Conservation (phyloP, 1,284 basidiomycete species). For the Cutaneotrichosporon dermatis region DNA sequence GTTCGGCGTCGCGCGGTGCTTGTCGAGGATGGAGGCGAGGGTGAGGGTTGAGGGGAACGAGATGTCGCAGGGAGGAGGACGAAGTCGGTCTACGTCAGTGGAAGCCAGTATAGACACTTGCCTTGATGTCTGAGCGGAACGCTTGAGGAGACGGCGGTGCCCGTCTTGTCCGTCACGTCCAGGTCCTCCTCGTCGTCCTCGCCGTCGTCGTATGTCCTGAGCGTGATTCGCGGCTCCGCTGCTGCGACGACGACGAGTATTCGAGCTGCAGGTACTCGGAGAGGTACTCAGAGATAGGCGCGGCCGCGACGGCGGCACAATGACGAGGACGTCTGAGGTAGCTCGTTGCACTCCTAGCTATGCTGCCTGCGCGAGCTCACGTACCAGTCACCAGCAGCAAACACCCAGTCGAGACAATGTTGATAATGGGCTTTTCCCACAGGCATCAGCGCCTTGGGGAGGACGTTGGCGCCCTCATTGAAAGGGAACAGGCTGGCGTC, state of each 20-base stretch:
- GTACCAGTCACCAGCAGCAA: slow-evolving; percentile 78
- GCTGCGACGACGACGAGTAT: slow-evolving; percentile 33
- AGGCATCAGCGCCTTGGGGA: slow-evolving; percentile 72
- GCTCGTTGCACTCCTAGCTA: too few species aligned
- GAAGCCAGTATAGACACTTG: slow-evolving; percentile 9
- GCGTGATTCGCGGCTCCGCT: slow-evolving; percentile 26
- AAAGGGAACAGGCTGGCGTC: slow-evolving; percentile 43
- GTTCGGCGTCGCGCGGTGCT: slow-evolving; percentile 70
- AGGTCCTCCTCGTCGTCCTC: slow-evolving; percentile 40
- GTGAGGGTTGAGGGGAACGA: slow-evolving; percentile 68
- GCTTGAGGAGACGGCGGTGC: slow-evolving; percentile 46
- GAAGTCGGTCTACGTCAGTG: slow-evolving; percentile 62
- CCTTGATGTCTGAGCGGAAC: slow-evolving; percentile 43
- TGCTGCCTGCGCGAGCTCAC: not conserved
- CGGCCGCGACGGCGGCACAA: slow-evolving; percentile 71
- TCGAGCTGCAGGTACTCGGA: slow-evolving; percentile 54
- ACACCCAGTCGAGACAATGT: slow-evolving; percentile 81
- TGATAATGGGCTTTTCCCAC: slow-evolving; percentile 81
- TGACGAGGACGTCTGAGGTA: slow-evolving; percentile 69
- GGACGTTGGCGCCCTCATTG: slow-evolving; percentile 42
- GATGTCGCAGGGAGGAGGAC: slow-evolving; percentile 85
- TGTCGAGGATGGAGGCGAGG: slow-evolving; percentile 68
- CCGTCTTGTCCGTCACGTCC: slow-evolving; percentile 24
- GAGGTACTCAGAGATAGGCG: slow-evolving; percentile 72
- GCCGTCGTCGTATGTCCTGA: slow-evolving; percentile 39